These are phyloP conservation scores for Botryotinia convoluta DNA, from an alignment of 2,329 filamentous ascomycete genomes.

Conservation along the genomic window DNA sequence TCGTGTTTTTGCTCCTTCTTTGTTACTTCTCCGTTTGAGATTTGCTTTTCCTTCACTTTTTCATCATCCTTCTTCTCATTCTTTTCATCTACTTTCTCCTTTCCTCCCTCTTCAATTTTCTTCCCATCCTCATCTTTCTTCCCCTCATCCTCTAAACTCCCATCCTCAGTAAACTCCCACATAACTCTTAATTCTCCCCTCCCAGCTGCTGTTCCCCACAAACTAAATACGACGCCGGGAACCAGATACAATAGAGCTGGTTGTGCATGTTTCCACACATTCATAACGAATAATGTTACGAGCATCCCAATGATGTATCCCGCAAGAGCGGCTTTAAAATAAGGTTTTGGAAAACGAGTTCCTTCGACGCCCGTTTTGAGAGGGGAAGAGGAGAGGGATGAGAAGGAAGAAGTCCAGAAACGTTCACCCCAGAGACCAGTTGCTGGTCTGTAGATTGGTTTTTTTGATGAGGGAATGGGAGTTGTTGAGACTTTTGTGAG, in stretches of 20 bases:
- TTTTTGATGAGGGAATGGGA: conserved; percentile 41
- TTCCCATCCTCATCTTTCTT: conserved; percentile 23
- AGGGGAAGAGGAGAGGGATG: background rate
- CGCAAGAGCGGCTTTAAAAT: conserved; percentile 73
- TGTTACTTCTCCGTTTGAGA: background rate
- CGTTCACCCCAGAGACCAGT: conserved; percentile 78
- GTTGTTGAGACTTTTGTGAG: conserved; percentile 30
- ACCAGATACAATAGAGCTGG: conserved; percentile 92
- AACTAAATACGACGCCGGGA: conserved; percentile 70
- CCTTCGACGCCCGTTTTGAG: conserved; percentile 22
- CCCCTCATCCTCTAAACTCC: conserved; percentile 46
- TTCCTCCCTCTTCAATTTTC: background rate
- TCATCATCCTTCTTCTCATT: conserved; percentile 24
- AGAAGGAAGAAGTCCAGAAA: conserved; percentile 61
- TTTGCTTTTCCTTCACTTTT: conserved; percentile 15
- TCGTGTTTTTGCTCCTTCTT: conserved; percentile 16
- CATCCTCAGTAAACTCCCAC: conserved; percentile 80
- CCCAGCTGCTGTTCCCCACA: conserved; percentile 71
- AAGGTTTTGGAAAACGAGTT: conserved; percentile 70
- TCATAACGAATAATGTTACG: conserved; percentile 71
- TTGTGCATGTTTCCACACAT: conserved; percentile 77
- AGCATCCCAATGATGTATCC: conserved; percentile 81
- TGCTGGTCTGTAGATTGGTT: conserved; percentile 51
- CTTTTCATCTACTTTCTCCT: conserved; percentile 21
- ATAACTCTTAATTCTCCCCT: conserved; percentile 68